Conservation (phyloP, 2,329 filamentous ascomycete genomes). For the Dactylellina leptospora region DNA sequence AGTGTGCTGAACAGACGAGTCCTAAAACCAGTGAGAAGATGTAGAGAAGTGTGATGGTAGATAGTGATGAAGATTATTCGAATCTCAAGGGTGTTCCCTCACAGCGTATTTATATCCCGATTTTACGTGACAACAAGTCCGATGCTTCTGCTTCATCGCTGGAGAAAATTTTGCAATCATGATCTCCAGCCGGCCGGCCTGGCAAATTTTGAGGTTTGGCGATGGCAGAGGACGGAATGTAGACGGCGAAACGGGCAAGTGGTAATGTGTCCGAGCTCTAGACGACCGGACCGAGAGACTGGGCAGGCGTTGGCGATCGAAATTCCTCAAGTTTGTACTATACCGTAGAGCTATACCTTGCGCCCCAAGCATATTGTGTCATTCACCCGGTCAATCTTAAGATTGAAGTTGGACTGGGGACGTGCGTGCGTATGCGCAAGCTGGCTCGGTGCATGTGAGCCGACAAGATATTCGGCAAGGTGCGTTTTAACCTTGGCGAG, state of each 20-base stretch:
- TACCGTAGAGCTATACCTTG: not conserved
- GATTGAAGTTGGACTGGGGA: not conserved
- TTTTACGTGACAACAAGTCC: not conserved
- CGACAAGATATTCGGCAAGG: too few species aligned
- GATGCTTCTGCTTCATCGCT: not conserved
- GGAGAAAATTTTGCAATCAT: not conserved
- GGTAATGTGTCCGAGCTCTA: not conserved
- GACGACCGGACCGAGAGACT: too few species aligned
- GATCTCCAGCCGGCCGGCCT: slow-evolving; percentile 29
- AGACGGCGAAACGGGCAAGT: slow-evolving; percentile 29
- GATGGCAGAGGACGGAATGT: not conserved
- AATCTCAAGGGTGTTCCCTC: not conserved
- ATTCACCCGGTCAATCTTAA: slow-evolving; percentile 10
- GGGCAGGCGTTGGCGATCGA: too few species aligned
- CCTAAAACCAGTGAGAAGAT: slow-evolving; percentile 3
- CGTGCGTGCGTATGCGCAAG: too few species aligned
- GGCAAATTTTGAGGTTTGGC: slow-evolving; percentile 9
- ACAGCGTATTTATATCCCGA: not conserved
- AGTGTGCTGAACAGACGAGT: not conserved
- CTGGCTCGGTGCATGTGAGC: too few species aligned
- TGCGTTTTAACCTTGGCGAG: too few species aligned
- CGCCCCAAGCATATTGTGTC: slow-evolving; percentile 9
- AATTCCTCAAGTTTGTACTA: not conserved
- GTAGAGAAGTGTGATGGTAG: not conserved
- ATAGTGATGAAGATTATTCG: not conserved